These are phyloP conservation scores for Fusarium neocosmosporiellum DNA, from an alignment of 2,329 filamentous ascomycete species.

Conservation along the genomic window DNA sequence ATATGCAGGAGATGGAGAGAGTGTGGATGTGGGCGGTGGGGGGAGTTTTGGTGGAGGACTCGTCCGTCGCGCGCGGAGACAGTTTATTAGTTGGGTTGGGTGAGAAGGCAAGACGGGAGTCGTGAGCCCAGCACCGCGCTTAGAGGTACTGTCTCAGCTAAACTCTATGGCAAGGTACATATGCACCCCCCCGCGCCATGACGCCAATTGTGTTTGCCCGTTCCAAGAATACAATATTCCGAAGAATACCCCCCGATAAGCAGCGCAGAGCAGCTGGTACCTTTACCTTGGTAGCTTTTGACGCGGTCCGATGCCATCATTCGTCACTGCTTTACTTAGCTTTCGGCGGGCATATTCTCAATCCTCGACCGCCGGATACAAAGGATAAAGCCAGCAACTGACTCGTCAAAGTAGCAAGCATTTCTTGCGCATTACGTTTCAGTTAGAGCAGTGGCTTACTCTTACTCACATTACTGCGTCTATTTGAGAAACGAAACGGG, in stretches of 20 bases:
- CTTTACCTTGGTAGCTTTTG: constrained; percentile 12
- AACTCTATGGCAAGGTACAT: constrained; percentile 23
- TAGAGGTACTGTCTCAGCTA: constrained; percentile 18
- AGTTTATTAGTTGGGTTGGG: constrained; percentile 20
- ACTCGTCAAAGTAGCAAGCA: not conserved
- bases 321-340: constrained; percentile 11
- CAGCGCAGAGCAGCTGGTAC: not conserved
- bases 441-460: not conserved
- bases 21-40: constrained; percentile 43
- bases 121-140: constrained; percentile 19
- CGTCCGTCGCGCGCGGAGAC: constrained; percentile 20
- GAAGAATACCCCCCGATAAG: constrained; percentile 32
- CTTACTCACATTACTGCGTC: not conserved
- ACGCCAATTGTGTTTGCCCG: constrained; percentile 31
- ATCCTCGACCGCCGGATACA: constrained; percentile 3
- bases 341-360: constrained; percentile 2
- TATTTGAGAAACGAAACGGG: not conserved
- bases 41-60: constrained; percentile 37
- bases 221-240: constrained; percentile 30
- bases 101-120: constrained; percentile 2
- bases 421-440: not conserved
- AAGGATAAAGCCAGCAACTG: not conserved
- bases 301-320: constrained; percentile 32
- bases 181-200: constrained; percentile 20
- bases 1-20: constrained; percentile 38